Evolutionary conservation across 2,329 filamentous ascomycete species (phyloP), one percentile per base, ranked within the genome.

Genomic region (Alternaria brassicae): DNA sequence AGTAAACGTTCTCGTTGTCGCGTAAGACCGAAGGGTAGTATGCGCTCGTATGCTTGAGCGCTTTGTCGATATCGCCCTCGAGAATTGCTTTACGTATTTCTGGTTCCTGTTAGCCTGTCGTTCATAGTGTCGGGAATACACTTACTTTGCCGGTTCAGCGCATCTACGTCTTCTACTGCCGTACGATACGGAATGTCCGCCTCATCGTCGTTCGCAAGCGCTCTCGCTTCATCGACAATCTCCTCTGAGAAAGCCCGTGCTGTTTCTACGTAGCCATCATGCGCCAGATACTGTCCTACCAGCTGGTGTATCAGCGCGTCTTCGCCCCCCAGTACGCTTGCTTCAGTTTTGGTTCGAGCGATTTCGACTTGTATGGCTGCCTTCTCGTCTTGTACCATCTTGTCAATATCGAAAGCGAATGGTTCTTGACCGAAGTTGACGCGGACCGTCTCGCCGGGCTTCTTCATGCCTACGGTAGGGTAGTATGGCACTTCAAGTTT

Each of bases 181-280:
- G 88, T 88, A 62, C 91, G 45, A 82, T 86, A 70, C 81, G 83
- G 61, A 86, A 80, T n/a, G 68, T 61, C 65, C 41, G 63, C 60
- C 77, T 36, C 85, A 78, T 58, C 71, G 55, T 87, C 85, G 41
- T 86, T 82, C 62, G 85, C 86, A 56, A 97, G 79, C 8, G 91
- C 88, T 69, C 86, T 82, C 69, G 91, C 89, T 75, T 97, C 91
- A 15, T 85, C 81, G 53, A 87, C 85, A 25, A 96, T 88, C 72
- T 98, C 94, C 68, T 90, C 85, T 3, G 91, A 88, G 81, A 99
- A 98, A 0, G 92, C 92, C 63, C 89, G 87, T 8, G 93, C 93
- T 0, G 94, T 97, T 67, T 97, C 94, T 7, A 97, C 90, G 68
- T 97, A 98, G 59, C 95, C 95, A 71, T 98, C 95, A 69, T 98